These are phyloP conservation scores for Fusarium liriodendri DNA, from an alignment of 2,329 filamentous ascomycete genomes.

Conservation along the genomic window DNA sequence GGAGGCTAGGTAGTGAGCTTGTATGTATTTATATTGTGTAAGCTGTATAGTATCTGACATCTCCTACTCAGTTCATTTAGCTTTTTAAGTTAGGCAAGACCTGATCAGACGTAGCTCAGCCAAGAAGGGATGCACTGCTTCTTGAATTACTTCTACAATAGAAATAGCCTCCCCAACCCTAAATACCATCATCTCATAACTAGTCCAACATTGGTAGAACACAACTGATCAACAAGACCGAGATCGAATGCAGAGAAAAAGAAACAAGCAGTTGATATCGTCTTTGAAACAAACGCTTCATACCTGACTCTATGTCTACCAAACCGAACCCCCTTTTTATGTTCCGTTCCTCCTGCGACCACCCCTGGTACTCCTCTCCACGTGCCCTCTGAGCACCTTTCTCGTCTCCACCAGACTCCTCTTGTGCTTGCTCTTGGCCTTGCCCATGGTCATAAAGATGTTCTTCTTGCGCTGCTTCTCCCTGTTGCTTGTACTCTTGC, in stretches of 20 bases:
- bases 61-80: not conserved
- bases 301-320: conserved; percentile 17
- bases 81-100: not conserved
- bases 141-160: not conserved
- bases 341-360: conserved; percentile 80
- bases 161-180: not conserved
- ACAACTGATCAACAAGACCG: not conserved
- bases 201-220: not conserved
- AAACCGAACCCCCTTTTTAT: conserved; percentile 28
- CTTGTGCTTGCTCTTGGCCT: conserved; percentile 96
- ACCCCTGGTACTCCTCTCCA: conserved; percentile 85
- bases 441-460: conserved; percentile 96
- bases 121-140: not conserved
- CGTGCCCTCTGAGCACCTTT: conserved; percentile 83
- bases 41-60: not conserved
- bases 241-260: not conserved
- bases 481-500: conserved; percentile 97
- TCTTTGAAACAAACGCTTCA: conserved; percentile 19
- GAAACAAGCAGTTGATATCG: conserved; percentile 19
- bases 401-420: conserved; percentile 88
- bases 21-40: not conserved
- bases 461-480: conserved; percentile 99
- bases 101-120: not conserved
- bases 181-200: not conserved
- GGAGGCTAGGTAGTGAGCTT: not conserved